phyloP scores from a whole-genome alignment of 768 basidiomycete species.

The Serendipita sp. region DNA sequence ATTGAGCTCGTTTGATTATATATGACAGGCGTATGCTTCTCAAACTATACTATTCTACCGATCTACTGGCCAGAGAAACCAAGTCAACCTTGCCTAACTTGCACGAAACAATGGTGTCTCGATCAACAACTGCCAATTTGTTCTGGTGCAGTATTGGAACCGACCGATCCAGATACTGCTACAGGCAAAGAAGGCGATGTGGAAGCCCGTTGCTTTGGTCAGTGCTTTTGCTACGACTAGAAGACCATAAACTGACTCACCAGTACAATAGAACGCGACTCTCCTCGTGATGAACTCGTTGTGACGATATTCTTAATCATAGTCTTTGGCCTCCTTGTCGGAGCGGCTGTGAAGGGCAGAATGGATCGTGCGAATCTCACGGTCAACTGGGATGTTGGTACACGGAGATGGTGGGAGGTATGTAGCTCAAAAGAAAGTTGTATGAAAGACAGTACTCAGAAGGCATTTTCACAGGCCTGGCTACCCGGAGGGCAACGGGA shows the following conservation, averaged over 20 bases:
- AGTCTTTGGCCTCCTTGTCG: constrained; percentile 71
- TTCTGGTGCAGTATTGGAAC: constrained; percentile 63
- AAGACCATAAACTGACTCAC: constrained; percentile 16
- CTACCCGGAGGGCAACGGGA: background rate
- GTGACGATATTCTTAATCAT: constrained; percentile 82
- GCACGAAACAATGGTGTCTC: constrained; percentile 90
- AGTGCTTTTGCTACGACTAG: constrained; percentile 21
- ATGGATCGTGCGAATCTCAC: constrained; percentile 29
- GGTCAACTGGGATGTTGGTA: constrained; percentile 3
- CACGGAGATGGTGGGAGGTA: constrained; percentile 7
- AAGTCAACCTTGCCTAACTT: constrained; percentile 79
- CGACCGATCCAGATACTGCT: constrained; percentile 80
- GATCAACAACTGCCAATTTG: constrained; percentile 82
- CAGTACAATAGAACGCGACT: constrained; percentile 61
- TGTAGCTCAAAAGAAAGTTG: background rate
- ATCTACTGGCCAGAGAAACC: constrained; percentile 70
- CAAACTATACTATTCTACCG: constrained; percentile 74
- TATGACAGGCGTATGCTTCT: constrained; percentile 72
- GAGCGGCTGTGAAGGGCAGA: constrained; percentile 68
- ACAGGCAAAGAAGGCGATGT: constrained; percentile 94
- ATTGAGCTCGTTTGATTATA: background rate
- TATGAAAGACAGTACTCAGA: background rate
- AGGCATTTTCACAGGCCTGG: background rate
- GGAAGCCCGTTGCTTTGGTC: constrained; percentile 90
- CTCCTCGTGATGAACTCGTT: constrained; percentile 85